Percentiles rank a stretch among this genome's conserved stretches.
Conservation (phyloP, 2,329 filamentous ascomycete genomes). For the Xylariaceae sp. region DNA sequence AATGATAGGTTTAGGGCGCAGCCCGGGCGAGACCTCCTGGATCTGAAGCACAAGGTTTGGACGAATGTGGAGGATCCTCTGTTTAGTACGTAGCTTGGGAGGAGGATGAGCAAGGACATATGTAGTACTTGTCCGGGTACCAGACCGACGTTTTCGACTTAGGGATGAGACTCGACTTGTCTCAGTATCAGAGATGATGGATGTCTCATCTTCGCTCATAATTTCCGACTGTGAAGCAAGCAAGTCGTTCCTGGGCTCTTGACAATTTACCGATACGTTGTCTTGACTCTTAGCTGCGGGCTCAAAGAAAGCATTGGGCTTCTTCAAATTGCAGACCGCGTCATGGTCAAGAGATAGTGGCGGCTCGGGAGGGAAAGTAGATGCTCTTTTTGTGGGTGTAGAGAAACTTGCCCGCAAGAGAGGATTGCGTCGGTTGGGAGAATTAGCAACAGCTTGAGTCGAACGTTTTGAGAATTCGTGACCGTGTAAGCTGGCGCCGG, state of each 20-base stretch:
- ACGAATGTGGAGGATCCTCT: slow-evolving; percentile 70
- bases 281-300: slow-evolving; percentile 26
- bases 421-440: slow-evolving; percentile 36
- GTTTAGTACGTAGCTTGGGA: slow-evolving; percentile 63
- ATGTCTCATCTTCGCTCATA: slow-evolving; percentile 59
- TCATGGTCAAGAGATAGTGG: slow-evolving; percentile 27
- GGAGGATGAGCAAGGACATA: slow-evolving; percentile 74
- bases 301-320: slow-evolving; percentile 27
- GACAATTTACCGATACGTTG: slow-evolving; percentile 28
- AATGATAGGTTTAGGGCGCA: slow-evolving; percentile 70
- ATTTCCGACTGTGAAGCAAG: slow-evolving; percentile 33
- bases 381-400: slow-evolving; percentile 35
- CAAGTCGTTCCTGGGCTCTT: slow-evolving; percentile 37
- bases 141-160: slow-evolving; percentile 50
- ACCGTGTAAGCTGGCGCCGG: slow-evolving; percentile 65
- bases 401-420: slow-evolving; percentile 40
- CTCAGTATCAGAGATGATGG: slow-evolving; percentile 54
- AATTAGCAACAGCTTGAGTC: slow-evolving; percentile 42
- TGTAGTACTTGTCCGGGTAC: slow-evolving; percentile 63
- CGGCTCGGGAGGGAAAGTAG: slow-evolving; percentile 30
- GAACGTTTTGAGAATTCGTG: slow-evolving; percentile 60
- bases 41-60: slow-evolving; percentile 75
- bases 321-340: slow-evolving; percentile 18
- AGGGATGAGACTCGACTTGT: slow-evolving; percentile 50
- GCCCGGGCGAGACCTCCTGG: slow-evolving; percentile 67